Evolutionary conservation across 2,329 filamentous ascomycete species (phyloP).

Genomic region (Knoxdaviesia proteae): DNA sequence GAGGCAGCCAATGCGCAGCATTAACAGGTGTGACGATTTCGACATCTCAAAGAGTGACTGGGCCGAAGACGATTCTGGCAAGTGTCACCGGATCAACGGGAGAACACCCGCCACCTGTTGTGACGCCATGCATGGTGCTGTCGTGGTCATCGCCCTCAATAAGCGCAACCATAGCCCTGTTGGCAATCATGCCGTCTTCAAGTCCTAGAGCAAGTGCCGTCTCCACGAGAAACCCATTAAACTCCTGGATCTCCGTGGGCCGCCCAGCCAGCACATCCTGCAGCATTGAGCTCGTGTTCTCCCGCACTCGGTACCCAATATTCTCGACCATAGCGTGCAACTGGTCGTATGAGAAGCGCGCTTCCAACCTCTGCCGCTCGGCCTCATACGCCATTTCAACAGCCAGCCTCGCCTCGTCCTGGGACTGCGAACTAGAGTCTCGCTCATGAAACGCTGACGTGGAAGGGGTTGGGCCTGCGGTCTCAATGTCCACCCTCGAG

Average conservation of each 20-base stretch:
- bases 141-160: slow-evolving; percentile 13
- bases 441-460: too few relatives aligned
- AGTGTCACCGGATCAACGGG: too few relatives aligned
- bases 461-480: too few relatives aligned
- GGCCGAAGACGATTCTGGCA: too few relatives aligned
- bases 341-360: slow-evolving; percentile 21
- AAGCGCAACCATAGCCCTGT: slow-evolving; percentile 20
- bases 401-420: slow-evolving; percentile 1
- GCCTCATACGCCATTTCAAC: slow-evolving; percentile 6
- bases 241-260: slow-evolving; percentile 32
- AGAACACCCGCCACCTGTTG: too few relatives aligned
- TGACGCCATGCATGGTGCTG: too few relatives aligned
- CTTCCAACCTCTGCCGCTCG: slow-evolving; percentile 5
- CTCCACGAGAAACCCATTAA: slow-evolving; percentile 37
- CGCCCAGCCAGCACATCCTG: slow-evolving; percentile 33
- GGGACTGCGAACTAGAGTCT: too few relatives aligned
- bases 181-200: slow-evolving; percentile 14
- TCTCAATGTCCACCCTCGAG: neutral
- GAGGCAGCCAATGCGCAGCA: too few relatives aligned
- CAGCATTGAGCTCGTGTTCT: slow-evolving; percentile 41
- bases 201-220: slow-evolving; percentile 18
- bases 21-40: too few relatives aligned
- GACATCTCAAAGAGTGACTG: too few relatives aligned
- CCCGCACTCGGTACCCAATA: slow-evolving; percentile 24
- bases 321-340: slow-evolving; percentile 24